Percentiles rank a stretch among this genome's conserved stretches.
phyloP scores from a whole-genome alignment of 2,329 filamentous ascomycete species.

The Pseudogymnoascus sp. region DNA sequence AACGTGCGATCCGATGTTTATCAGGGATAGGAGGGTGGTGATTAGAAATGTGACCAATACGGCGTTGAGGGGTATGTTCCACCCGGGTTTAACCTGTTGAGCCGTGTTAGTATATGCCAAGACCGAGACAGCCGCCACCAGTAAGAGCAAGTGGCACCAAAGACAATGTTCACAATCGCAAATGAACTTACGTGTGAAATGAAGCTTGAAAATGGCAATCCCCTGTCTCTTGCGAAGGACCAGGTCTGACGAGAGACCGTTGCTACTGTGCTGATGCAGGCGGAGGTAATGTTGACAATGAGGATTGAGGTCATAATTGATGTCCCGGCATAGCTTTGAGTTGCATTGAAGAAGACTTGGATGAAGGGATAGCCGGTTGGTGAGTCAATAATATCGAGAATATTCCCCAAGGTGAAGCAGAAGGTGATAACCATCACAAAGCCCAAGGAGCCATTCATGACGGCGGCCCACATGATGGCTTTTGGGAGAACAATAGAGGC shows the following conservation, averaged over 20 bases:
- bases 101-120: neutral
- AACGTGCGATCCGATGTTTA: conserved; percentile 41
- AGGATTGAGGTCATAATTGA: conserved; percentile 40
- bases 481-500: conserved; percentile 39
- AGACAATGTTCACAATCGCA: neutral
- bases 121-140: neutral
- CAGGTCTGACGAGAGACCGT: conserved; percentile 32
- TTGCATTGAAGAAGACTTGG: conserved; percentile 41
- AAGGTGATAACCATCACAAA: conserved; percentile 32
- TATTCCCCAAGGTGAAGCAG: conserved; percentile 29
- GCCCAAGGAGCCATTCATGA: conserved; percentile 40
- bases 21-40: conserved; percentile 22
- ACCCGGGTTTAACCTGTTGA: conserved; percentile 27
- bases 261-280: conserved; percentile 31
- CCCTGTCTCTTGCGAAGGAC: conserved; percentile 37
- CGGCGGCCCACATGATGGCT: conserved; percentile 38
- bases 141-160: neutral
- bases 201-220: conserved; percentile 33
- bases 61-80: conserved; percentile 35
- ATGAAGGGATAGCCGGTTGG: conserved; percentile 40
- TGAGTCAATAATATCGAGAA: conserved; percentile 30
- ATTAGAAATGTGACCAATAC: conserved; percentile 15
- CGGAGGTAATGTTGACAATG: conserved; percentile 31
- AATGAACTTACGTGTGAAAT: conserved; percentile 30
- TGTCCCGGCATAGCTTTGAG: conserved; percentile 34